phyloP scores from a whole-genome alignment of 2,329 filamentous ascomycete species.

The Erysiphe pulchra region DNA sequence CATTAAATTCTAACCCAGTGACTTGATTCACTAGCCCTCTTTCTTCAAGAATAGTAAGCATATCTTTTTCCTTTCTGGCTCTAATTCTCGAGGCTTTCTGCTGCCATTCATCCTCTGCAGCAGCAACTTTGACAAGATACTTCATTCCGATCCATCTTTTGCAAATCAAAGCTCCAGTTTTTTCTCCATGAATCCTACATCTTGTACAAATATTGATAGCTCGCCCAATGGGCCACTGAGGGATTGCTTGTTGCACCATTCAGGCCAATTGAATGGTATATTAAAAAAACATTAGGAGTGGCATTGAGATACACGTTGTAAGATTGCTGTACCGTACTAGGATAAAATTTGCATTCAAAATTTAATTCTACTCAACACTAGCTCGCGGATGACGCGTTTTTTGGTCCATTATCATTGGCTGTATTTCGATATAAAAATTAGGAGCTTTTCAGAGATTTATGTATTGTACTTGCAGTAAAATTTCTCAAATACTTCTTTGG shows the following conservation, averaged over 20 bases:
- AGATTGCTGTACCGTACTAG: too few species aligned
- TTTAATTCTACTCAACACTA: too few species aligned
- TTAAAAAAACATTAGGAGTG: constrained; percentile 26
- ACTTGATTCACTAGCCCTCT: constrained; percentile 50
- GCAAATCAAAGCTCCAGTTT: constrained; percentile 2
- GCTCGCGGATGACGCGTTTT: too few species aligned
- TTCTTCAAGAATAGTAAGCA: constrained; percentile 41
- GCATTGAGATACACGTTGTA: constrained; percentile 10
- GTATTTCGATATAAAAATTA: too few species aligned
- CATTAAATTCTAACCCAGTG: constrained; percentile 30
- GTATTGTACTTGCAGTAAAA: too few species aligned
- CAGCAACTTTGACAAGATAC: constrained; percentile 14
- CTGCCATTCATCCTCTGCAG: constrained; percentile 20
- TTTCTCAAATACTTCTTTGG: too few species aligned
- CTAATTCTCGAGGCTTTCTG: constrained; percentile 21
- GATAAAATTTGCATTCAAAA: too few species aligned
- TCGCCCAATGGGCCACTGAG: constrained; percentile 7
- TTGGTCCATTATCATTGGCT: too few species aligned
- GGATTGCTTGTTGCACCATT: constrained; percentile 11
- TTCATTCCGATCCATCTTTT: constrained; percentile 11
- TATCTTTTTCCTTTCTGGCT: constrained; percentile 22
- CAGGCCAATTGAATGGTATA: constrained; percentile 1
- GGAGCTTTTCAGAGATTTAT: too few species aligned
- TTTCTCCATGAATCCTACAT: constrained; percentile 9
- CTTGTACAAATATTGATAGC: constrained; percentile 11